phyloP scores from a whole-genome alignment of 2,329 filamentous ascomycete genomes.

The Arthrobotrys sphaeroides region DNA sequence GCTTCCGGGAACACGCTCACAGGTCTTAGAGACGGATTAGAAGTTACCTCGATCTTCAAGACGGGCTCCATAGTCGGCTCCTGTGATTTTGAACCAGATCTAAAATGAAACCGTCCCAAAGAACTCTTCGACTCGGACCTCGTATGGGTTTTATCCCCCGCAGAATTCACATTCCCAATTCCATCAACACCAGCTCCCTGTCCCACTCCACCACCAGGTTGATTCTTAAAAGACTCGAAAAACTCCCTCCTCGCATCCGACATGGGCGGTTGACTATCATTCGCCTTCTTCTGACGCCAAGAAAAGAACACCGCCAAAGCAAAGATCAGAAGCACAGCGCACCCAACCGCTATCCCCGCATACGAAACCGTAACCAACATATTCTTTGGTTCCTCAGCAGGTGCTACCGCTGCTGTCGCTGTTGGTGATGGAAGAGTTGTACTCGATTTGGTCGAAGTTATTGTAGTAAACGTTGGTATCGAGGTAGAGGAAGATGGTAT shows the following conservation, averaged over 20 bases:
- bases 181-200: background rate
- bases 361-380: slow-evolving; percentile 46
- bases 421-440: background rate
- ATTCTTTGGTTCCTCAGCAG: slow-evolving; percentile 5
- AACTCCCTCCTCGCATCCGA: slow-evolving; percentile 25
- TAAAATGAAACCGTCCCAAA: slow-evolving; percentile 23
- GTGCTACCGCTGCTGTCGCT: background rate
- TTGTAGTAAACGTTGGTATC: slow-evolving; percentile 11
- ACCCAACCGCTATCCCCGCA: slow-evolving; percentile 38
- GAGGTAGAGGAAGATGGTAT: background rate
- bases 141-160: background rate
- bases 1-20: slow-evolving; percentile 26
- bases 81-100: slow-evolving; percentile 18
- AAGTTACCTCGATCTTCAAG: slow-evolving; percentile 46
- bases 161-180: background rate
- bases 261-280: slow-evolving; percentile 11
- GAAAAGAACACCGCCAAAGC: slow-evolving; percentile 20
- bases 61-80: slow-evolving; percentile 12
- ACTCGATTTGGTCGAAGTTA: slow-evolving; percentile 5
- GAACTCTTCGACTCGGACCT: slow-evolving; percentile 18
- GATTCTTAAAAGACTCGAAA: slow-evolving; percentile 24
- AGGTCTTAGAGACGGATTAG: slow-evolving; percentile 26
- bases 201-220: background rate
- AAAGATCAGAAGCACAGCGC: slow-evolving; percentile 28
- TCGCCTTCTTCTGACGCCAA: slow-evolving; percentile 11